Evolutionary conservation across 306 rosid species (phyloP), one percentile per base, ranked within the genome.

Genomic region (Trichosanthes cucumerina): DNA sequence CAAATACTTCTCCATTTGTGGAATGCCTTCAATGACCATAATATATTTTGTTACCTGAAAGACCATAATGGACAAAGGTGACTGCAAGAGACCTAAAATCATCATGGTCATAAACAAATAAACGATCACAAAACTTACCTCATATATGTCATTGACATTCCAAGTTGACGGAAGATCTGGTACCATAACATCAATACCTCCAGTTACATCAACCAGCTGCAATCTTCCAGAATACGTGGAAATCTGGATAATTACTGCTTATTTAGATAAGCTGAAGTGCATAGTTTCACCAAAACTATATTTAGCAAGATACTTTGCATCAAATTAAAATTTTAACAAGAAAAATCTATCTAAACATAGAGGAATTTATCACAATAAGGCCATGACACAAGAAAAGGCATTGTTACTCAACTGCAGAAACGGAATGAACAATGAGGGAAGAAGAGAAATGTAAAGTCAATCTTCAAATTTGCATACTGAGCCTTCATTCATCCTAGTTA

Each of bases 131-230:
- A 64, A 53, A 63, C 81, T 76, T 54, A 94, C 98, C 98, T 92
- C 94, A 75, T 83, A 91, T 59, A 91, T 82, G 74, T 78, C 68
- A 26, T 85, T 59, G 53, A 85, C 77, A 80, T 88, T 85, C 96
- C 87, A 91, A 50, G 89, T 84, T 75, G 85, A 87, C 62, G 97
- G 96, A 85, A 95, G 90, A 78, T 95, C 98, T 33, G 97, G 97
- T 70, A 95, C 80, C 59, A 89, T 80, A 83, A 91, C 91, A 86
- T 95, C 95, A 84, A 95, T 84, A 69, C 88, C 84, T 54, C 95
- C 95, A 77, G 96, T 92, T 15, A 89, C 90, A 83, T 95, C 98
- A 86, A 88, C 90, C 86, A 95, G 82, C 85, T 86, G 98, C 81
- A 95, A 86, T 86, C 88, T 87, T 82, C 92, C 90, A 50, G 93